phyloP scores from a whole-genome alignment of 2,329 filamentous ascomycete species.

The Colletotrichum brevisporum region DNA sequence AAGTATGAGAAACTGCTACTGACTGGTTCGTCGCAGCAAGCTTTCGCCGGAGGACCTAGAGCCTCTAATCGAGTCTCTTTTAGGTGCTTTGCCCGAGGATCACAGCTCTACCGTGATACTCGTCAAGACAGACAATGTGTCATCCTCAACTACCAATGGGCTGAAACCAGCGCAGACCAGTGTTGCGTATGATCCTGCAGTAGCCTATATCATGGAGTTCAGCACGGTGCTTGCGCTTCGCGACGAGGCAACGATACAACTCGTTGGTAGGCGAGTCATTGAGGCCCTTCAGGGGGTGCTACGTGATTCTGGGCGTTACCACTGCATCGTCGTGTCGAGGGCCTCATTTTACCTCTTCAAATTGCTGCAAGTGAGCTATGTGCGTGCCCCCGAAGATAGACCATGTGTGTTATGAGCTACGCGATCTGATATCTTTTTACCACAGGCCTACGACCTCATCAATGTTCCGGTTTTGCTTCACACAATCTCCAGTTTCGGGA shows the following conservation, averaged over 20 bases:
- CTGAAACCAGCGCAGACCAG: slow-evolving; percentile 67
- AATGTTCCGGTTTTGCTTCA: slow-evolving; percentile 93
- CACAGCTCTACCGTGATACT: slow-evolving; percentile 82
- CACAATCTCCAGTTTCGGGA: slow-evolving; percentile 88
- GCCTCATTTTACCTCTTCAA: slow-evolving; percentile 89
- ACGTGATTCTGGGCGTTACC: slow-evolving; percentile 82
- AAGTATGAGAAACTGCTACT: slow-evolving; percentile 3
- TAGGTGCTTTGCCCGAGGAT: slow-evolving; percentile 90
- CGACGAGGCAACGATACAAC: slow-evolving; percentile 79
- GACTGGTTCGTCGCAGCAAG: slow-evolving; percentile 48
- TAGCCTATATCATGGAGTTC: slow-evolving; percentile 93
- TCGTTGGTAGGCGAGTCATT: slow-evolving; percentile 84
- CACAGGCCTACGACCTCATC: slow-evolving; percentile 88
- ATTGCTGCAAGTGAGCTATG: slow-evolving; percentile 86
- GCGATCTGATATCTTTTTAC: slow-evolving; percentile 19
- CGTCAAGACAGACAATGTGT: slow-evolving; percentile 87
- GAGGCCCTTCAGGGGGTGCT: slow-evolving; percentile 86
- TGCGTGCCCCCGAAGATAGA: slow-evolving; percentile 60
- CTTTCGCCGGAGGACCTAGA: slow-evolving; percentile 55
- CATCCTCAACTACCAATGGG: slow-evolving; percentile 72
- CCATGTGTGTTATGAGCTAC: neutral
- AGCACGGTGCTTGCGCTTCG: slow-evolving; percentile 85
- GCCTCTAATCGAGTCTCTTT: slow-evolving; percentile 74
- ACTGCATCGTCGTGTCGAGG: slow-evolving; percentile 86
- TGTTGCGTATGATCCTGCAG: slow-evolving; percentile 84